phyloP scores from a whole-genome alignment of 352 stramenopile genomes.

The Blastocystis sp. region DNA sequence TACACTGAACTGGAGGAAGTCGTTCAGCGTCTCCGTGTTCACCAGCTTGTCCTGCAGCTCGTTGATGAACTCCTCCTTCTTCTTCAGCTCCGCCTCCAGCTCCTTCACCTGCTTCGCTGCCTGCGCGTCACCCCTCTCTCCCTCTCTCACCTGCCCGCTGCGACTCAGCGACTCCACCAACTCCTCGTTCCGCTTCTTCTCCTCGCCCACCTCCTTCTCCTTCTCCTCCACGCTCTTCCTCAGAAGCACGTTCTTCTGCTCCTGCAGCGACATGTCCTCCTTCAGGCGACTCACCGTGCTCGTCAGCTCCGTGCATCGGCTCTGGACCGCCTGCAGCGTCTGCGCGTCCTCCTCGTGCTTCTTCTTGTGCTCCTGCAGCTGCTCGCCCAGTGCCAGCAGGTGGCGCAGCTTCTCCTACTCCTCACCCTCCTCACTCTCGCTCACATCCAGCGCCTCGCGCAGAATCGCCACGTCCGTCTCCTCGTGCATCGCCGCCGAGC shows the following conservation, averaged over 20 bases:
- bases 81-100: neutral
- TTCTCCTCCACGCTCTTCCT: conserved; percentile 29
- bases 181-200: neutral
- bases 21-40: neutral
- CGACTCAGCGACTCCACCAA: neutral
- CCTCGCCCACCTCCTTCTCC: neutral
- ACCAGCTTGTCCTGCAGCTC: conserved; percentile 8
- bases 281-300: neutral
- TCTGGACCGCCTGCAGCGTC: neutral
- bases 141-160: neutral
- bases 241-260: neutral
- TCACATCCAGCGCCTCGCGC: conserved; percentile 22
- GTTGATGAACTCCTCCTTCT: neutral
- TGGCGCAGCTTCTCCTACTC: conserved; percentile 56
- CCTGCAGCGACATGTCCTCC: neutral
- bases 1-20: neutral
- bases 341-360: neutral
- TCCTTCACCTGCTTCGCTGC: neutral
- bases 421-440: neutral
- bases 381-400: conserved; percentile 27
- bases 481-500: conserved; percentile 24
- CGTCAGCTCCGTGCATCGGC: neutral
- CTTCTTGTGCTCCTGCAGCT: neutral
- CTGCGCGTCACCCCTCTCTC: neutral
- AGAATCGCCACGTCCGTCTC: conserved; percentile 50